Evolutionary conservation across 371 early-diverging fungal species (phyloP).

Genomic region (Lichtheimia ornata): DNA sequence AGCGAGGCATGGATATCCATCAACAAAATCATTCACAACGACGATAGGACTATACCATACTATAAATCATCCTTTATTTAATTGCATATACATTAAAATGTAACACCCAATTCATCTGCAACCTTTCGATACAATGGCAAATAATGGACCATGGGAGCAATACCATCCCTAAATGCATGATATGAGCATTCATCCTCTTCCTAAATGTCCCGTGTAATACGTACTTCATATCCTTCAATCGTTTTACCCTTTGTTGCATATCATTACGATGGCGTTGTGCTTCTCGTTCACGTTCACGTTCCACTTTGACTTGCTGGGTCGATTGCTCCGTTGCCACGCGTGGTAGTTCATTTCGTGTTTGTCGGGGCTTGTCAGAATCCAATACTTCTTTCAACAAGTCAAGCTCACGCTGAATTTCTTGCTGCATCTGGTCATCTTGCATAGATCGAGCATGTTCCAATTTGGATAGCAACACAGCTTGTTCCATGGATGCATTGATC

Average conservation of each 20-base stretch:
- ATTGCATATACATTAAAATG: background rate
- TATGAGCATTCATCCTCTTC: background rate
- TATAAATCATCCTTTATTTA: background rate
- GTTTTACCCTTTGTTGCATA: background rate
- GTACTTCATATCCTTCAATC: background rate
- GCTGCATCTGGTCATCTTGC: slow-evolving; percentile 2
- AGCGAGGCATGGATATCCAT: slow-evolving; percentile 52
- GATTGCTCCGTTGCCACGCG: background rate
- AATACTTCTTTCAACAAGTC: slow-evolving; percentile 2
- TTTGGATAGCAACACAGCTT: slow-evolving; percentile 42
- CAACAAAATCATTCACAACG: slow-evolving; percentile 30
- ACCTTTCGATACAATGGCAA: background rate
- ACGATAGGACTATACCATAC: background rate
- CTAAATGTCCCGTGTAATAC: background rate
- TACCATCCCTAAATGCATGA: slow-evolving; percentile 1
- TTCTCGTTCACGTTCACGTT: too few species aligned
- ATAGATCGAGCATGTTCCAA: slow-evolving; percentile 29
- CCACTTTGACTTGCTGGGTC: too few species aligned
- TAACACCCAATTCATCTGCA: background rate
- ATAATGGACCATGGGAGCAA: background rate
- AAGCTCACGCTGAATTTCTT: background rate
- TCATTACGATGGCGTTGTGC: too few species aligned
- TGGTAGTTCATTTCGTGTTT: background rate
- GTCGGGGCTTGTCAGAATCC: background rate
- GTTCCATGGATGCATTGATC: slow-evolving; percentile 58